Base-by-base conservation (phyloP, 1,139 yeast genomes). In the Sugiyamaella novakii region DNA sequence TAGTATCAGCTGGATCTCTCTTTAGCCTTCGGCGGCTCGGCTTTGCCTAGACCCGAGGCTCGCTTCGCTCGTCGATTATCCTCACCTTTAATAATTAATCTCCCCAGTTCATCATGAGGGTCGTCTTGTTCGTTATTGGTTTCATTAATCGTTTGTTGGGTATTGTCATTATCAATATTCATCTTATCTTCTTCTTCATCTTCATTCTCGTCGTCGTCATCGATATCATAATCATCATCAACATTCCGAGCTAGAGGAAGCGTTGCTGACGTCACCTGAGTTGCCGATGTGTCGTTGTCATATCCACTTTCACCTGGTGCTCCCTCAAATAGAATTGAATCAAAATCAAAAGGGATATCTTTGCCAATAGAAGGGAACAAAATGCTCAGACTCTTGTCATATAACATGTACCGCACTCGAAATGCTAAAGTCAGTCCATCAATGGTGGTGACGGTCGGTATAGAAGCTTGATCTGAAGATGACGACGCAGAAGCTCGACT, bases 371-470 rank as follows among this genome's bases (percentile, higher is more conserved):
- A 42, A 10, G 69, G 67, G 43, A 59, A 68, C 17, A 69, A 33
- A 37, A 64, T 51, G 7, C 64, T 64, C 7, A 69, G 58, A 3
- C 68, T 57, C 50, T 59, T 61, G 46, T 71, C 76, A 53, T 63
- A 71, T 8, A 72, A 61, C 75, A 72, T 72, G 49, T 69, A 70
- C 21, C 76, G 53, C 7, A 72, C 70, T 24, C 72, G 62, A 44
- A 71, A 64, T 30, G 75, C 71, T 36, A 72, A 55, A 24, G 61
- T 56, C 17, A 67, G 58, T 5, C 66, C 58, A 50, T 72, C 74
- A 12, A 69, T 54, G 3, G 54, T 50, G 3, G 54, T 50, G 54
- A 50, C 53, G 52, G 48, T 31, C 37, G 31, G 41, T 33, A 17
- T 47, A 36, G 17, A 34, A 35, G 43, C 49, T 31, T 37, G 47